phyloP scores from a whole-genome alignment of 2,329 filamentous ascomycete genomes.

The Hypoxylon sp. region DNA sequence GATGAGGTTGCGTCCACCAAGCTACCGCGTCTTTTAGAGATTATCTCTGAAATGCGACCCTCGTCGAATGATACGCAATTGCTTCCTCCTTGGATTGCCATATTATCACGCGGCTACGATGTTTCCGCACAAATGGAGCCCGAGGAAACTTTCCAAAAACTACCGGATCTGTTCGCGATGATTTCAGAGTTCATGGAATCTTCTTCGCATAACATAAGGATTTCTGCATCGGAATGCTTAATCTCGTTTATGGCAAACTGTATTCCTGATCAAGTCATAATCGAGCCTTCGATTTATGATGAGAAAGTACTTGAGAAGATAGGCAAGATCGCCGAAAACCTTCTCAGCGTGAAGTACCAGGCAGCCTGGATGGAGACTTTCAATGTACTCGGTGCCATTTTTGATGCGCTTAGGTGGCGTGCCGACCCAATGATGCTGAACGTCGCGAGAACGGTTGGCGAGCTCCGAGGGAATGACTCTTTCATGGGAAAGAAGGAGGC shows the following conservation, averaged over 20 bases:
- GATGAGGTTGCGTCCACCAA: conserved; percentile 87
- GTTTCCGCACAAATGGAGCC: conserved; percentile 88
- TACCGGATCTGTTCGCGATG: conserved; percentile 84
- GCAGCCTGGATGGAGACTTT: conserved; percentile 95
- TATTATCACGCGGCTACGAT: conserved; percentile 92
- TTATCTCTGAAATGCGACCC: conserved; percentile 90
- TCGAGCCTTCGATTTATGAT: conserved; percentile 91
- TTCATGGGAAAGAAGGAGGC: conserved; percentile 96
- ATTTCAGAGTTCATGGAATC: conserved; percentile 85
- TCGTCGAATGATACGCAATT: conserved; percentile 94
- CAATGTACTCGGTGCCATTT: conserved; percentile 85
- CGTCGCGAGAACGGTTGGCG: conserved; percentile 81
- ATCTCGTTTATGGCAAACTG: conserved; percentile 94
- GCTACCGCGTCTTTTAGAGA: conserved; percentile 86
- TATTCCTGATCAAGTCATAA: conserved; percentile 80
- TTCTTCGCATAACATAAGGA: conserved; percentile 88
- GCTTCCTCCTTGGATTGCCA: conserved; percentile 94
- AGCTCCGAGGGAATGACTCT: conserved; percentile 84
- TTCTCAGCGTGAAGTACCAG: conserved; percentile 91
- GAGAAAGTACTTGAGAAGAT: conserved; percentile 89
- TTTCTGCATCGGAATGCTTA: conserved; percentile 93
- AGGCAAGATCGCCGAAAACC: conserved; percentile 73
- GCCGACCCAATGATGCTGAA: conserved; percentile 80
- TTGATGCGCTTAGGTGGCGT: conserved; percentile 86
- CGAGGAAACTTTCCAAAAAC: conserved; percentile 88